Conservation (phyloP, 163 green algal species). For the Volvox carteri region DNA sequence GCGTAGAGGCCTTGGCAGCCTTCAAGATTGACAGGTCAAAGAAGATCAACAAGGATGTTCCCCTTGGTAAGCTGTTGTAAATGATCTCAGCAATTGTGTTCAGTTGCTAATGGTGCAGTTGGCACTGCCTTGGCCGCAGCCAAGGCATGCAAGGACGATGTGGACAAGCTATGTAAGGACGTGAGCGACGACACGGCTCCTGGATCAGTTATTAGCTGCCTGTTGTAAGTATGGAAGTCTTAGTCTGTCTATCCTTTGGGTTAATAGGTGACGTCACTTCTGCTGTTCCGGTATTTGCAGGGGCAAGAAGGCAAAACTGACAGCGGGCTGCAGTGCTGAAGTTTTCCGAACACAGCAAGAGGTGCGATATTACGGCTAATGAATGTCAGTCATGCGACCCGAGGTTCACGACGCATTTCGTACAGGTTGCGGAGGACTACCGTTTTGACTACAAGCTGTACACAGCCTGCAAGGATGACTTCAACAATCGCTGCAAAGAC, state of each 20-base stretch:
- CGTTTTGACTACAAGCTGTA: slow-evolving; percentile 79
- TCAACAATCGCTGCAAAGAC: slow-evolving; percentile 74
- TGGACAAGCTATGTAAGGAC: slow-evolving; percentile 75
- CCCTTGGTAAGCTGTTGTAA: slow-evolving; percentile 71
- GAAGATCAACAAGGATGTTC: slow-evolving; percentile 88
- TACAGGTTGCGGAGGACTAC: slow-evolving; percentile 81
- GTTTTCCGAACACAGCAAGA: slow-evolving; percentile 70
- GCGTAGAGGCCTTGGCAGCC: slow-evolving; percentile 70
- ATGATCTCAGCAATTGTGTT: neutral
- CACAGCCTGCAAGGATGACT: slow-evolving; percentile 75
- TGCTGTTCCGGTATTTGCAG: too few species aligned
- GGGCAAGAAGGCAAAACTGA: slow-evolving; percentile 67
- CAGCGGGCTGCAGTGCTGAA: slow-evolving; percentile 61
- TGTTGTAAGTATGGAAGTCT: slow-evolving; percentile 62
- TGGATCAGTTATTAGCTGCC: slow-evolving; percentile 75
- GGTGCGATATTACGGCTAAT: slow-evolving; percentile 43
- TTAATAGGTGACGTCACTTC: too few species aligned
- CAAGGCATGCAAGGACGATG: slow-evolving; percentile 80
- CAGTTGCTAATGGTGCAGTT: neutral
- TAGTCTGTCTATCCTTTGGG: too few species aligned
- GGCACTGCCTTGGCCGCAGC: slow-evolving; percentile 65
- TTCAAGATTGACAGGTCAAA: slow-evolving; percentile 82
- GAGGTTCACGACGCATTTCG: too few species aligned
- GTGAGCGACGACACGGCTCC: slow-evolving; percentile 54
- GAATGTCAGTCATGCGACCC: neutral